Evolutionary conservation across 768 basidiomycete genomes (phyloP).

Genomic region (Amanita phalloides): DNA sequence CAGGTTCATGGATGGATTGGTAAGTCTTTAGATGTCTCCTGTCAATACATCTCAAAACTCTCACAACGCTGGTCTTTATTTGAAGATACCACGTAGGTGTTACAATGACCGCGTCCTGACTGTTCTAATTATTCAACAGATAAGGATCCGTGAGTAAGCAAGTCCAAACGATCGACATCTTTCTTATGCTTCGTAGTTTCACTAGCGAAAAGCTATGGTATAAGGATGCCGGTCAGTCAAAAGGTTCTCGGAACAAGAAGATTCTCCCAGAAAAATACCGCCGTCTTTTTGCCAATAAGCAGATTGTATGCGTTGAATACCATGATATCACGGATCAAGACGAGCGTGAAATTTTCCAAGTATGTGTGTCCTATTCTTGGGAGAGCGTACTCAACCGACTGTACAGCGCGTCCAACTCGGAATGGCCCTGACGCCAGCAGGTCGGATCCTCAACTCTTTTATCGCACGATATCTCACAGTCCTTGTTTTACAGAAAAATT

Average conservation of each 20-base stretch:
- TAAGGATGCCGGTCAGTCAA: conserved; percentile 19
- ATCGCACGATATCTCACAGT: neutral
- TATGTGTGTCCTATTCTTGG: conserved; percentile 14
- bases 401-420: conserved; percentile 65
- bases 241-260: conserved; percentile 11
- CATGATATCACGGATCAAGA: conserved; percentile 41
- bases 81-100: conserved; percentile 44
- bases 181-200: conserved; percentile 14
- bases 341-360: conserved; percentile 68
- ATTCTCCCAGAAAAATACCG: conserved; percentile 45
- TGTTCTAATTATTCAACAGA: conserved; percentile 18
- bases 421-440: conserved; percentile 62
- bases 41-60: neutral
- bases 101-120: conserved; percentile 14
- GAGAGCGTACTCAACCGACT: neutral
- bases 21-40: conserved; percentile 21
- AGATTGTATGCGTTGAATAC: conserved; percentile 77
- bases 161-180: conserved; percentile 8
- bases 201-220: conserved; percentile 47
- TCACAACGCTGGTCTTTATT: conserved; percentile 3
- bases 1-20: conserved; percentile 64
- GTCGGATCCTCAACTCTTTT: neutral
- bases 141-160: conserved; percentile 23
- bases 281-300: conserved; percentile 58
- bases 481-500: conserved; percentile 38